Evolutionary conservation across 345 rosid genomes (phyloP).

Genomic region (Limnanthes douglasii): DNA sequence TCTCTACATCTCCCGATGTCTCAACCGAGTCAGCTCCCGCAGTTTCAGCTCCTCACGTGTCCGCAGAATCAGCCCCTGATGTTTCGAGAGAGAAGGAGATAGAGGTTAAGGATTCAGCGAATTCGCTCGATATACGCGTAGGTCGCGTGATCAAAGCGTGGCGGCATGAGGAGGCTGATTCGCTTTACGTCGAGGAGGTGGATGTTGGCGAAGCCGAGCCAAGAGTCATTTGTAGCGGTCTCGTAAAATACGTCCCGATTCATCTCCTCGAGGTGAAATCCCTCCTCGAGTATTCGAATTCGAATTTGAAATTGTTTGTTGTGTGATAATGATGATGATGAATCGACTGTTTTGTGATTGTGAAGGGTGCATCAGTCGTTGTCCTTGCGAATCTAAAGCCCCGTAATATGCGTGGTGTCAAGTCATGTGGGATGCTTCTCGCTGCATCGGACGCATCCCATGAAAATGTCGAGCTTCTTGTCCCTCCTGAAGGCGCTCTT

Average conservation of each 20-base stretch:
- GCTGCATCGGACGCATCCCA: slow-evolving; percentile 79
- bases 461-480: slow-evolving; percentile 67
- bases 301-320: not conserved
- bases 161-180: slow-evolving; percentile 91
- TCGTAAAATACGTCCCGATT: slow-evolving; percentile 61
- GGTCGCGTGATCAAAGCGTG: slow-evolving; percentile 74
- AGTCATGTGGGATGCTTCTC: slow-evolving; percentile 82
- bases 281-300: not conserved
- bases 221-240: slow-evolving; percentile 84
- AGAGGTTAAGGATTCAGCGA: slow-evolving; percentile 34
- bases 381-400: slow-evolving; percentile 85
- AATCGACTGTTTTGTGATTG: not conserved
- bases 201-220: slow-evolving; percentile 77
- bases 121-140: slow-evolving; percentile 72
- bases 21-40: slow-evolving; percentile 4
- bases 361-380: slow-evolving; percentile 54
- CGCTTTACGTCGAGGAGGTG: slow-evolving; percentile 85
- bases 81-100: slow-evolving; percentile 8
- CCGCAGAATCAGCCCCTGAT: slow-evolving; percentile 8
- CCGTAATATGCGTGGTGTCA: slow-evolving; percentile 90
- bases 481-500: slow-evolving; percentile 54
- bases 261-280: slow-evolving; percentile 48
- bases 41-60: no score
- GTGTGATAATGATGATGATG: not conserved
- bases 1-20: slow-evolving; percentile 10